Base-by-base conservation (phyloP, 2,329 filamentous ascomycete genomes). In the Arachnopeziza araneosa region DNA sequence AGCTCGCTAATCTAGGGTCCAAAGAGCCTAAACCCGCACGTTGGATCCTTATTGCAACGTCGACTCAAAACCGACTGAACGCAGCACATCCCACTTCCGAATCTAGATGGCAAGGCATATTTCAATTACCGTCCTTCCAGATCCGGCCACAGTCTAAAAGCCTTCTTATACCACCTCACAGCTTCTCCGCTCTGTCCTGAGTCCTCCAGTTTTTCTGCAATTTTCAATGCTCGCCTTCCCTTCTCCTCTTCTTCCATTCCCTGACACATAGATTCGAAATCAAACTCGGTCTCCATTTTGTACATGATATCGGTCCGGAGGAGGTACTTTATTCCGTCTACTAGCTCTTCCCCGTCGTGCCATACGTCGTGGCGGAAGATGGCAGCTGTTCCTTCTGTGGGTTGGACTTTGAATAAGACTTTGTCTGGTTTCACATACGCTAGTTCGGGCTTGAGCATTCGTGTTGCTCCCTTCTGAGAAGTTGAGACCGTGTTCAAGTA, bases 221-320 rank as follows among this genome's bases (percentile, higher is more conserved):
- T 50, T 19, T 19, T 50, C 51, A 64, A 54, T 24, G 57, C 57
- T 24, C 61, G 61, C 26, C 54, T 59, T 8, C 57, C 62, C 24
- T 56, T 64, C 51, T 44, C 50, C 50, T 64, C 56, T 9, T 54
- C 51, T 2, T 24, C 51, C n/a, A 52, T 17, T 7, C 19, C 30
- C 2, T 17, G 24, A 52, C 52, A 60, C 17, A 63, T 30, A 2
- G 1, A 21, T 17, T 60, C 57, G 30, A 64, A 64, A 55, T 66
- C 59, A 58, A 66, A 66, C 1, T 19, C 24, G 8, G 17, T 22
- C 8, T 56, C 57, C 10, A 63, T 52, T 7, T 36, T 23, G 53
- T 61, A 65, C 60, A 65, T 64, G 1, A 67, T 53, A 56, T 67
- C 65, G 17, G 65, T 65, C n/a, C 65, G 32, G 10, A 64, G 51